Conservation (phyloP, 148 eudicot genomes). For the Fagopyrum homotropicum region DNA sequence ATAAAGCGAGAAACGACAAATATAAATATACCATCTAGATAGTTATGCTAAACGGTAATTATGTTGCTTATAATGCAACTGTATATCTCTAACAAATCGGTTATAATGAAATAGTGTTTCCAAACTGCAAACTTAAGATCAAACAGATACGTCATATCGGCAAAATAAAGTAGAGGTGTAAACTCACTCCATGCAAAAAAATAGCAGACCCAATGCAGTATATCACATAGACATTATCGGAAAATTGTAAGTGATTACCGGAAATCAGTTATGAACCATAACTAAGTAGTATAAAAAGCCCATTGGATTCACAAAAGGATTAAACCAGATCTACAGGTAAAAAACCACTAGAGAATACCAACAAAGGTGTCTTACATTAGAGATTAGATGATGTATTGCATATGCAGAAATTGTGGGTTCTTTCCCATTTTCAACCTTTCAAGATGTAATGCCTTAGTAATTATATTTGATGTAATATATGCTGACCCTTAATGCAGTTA, state of each 20-base stretch:
- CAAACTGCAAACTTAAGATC: background rate
- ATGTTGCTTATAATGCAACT: background rate
- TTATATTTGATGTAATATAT: background rate
- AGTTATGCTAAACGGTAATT: background rate
- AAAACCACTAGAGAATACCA: background rate
- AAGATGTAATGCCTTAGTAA: background rate
- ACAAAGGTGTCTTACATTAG: conserved; percentile 3
- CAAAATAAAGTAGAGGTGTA: background rate
- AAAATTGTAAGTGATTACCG: background rate
- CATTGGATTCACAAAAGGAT: conserved; percentile 1
- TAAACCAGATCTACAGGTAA: background rate
- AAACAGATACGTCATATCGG: background rate
- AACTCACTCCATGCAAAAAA: background rate
- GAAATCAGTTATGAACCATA: background rate
- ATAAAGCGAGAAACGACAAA: background rate
- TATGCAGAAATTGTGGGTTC: background rate
- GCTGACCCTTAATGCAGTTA: background rate
- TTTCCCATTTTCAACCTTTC: background rate
- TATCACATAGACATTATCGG: background rate
- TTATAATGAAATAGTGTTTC: background rate
- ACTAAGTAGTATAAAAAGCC: background rate
- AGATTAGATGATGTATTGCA: background rate
- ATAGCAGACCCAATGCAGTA: background rate
- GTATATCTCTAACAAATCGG: background rate
- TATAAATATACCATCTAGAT: background rate